These are phyloP conservation scores for Salix viminalis DNA, from an alignment of 345 rosid species.

Conservation along the genomic window DNA sequence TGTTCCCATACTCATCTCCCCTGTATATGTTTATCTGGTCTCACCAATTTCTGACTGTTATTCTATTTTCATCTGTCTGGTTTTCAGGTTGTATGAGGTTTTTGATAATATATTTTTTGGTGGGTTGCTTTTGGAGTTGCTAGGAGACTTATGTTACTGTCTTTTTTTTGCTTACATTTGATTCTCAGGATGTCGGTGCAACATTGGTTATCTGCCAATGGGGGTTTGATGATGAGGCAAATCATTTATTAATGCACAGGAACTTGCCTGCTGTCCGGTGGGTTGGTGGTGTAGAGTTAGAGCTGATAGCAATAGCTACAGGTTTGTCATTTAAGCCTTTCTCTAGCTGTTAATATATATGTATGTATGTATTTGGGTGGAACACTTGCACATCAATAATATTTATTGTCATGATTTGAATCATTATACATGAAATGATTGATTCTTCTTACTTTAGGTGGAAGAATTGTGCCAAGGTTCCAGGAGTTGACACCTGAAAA, in stretches of 20 bases:
- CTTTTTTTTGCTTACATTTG: constrained; percentile 8
- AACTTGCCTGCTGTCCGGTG: constrained; percentile 97
- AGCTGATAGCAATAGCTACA: constrained; percentile 96
- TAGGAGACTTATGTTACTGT: not conserved
- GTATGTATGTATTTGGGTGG: not conserved
- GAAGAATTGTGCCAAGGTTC: constrained; percentile 95
- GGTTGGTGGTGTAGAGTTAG: constrained; percentile 99
- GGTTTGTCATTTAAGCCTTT: constrained; percentile 35
- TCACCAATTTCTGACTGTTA: not conserved
- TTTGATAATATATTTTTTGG: not conserved
- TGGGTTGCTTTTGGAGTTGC: not conserved
- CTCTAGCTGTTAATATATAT: not conserved
- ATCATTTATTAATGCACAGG: constrained; percentile 91
- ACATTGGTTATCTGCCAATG: constrained; percentile 97
- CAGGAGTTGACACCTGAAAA: constrained; percentile 94
- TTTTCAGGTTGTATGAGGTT: not conserved
- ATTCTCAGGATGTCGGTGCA: constrained; percentile 82
- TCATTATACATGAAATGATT: constrained; percentile 12
- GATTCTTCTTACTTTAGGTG: constrained; percentile 46
- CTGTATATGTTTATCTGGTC: not conserved
- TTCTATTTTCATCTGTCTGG: not conserved
- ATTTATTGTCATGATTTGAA: not conserved
- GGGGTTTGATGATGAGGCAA: constrained; percentile 99
- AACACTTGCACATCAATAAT: not conserved
- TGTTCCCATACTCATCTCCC: not conserved